A percentile compares a stretch with the other conserved stretches of the same genome.
phyloP scores from a whole-genome alignment of 768 basidiomycete genomes.

The Kwoniella dejecticola region DNA sequence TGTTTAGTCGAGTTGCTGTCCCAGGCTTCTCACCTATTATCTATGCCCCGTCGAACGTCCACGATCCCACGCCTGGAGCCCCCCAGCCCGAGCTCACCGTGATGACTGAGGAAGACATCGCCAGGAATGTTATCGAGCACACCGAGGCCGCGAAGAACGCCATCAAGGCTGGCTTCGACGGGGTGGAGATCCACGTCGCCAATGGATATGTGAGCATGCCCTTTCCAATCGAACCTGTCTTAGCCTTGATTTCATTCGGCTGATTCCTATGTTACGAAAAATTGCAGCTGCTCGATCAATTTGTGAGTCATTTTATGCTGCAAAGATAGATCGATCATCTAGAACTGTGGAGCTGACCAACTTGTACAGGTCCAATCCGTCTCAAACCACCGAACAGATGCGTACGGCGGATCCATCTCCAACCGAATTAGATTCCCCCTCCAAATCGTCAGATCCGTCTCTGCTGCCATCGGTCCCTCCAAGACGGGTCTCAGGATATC shows the following conservation, averaged over 20 bases:
- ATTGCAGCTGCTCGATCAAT: slow-evolving; percentile 61
- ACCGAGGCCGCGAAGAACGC: slow-evolving; percentile 64
- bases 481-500: slow-evolving; percentile 63
- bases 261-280: not conserved
- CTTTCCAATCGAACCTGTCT: not conserved
- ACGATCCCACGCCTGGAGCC: not conserved
- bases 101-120: slow-evolving; percentile 58
- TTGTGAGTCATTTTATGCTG: slow-evolving; percentile 47
- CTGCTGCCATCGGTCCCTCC: slow-evolving; percentile 61
- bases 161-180: slow-evolving; percentile 69
- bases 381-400: slow-evolving; percentile 59
- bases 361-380: not conserved
- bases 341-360: not conserved
- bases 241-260: not conserved
- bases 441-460: slow-evolving; percentile 63
- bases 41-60: not conserved
- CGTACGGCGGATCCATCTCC: slow-evolving; percentile 69
- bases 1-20: slow-evolving; percentile 4
- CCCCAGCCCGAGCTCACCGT: not conserved
- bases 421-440: slow-evolving; percentile 64
- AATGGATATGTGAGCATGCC: slow-evolving; percentile 54
- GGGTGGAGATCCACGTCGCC: slow-evolving; percentile 60
- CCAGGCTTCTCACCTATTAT: not conserved
- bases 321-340: not conserved
- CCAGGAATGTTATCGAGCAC: slow-evolving; percentile 57